phyloP scores from a whole-genome alignment of 1,284 basidiomycete species.

The Melampsora americana region DNA sequence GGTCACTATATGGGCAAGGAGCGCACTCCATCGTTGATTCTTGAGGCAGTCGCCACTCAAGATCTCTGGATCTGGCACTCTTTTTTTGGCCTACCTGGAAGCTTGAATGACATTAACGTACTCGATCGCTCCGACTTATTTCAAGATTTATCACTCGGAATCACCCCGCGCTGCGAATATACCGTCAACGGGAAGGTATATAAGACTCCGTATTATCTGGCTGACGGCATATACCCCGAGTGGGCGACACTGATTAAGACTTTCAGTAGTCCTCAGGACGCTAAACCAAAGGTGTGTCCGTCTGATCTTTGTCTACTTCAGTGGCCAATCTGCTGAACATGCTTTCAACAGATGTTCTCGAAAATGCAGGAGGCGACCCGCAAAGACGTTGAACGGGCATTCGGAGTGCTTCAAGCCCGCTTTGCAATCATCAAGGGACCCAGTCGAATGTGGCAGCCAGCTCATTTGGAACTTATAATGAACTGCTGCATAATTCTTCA shows the following conservation, averaged over 20 bases:
- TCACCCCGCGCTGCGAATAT: not conserved
- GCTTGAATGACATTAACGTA: conserved; percentile 21
- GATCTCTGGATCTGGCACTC: conserved; percentile 23
- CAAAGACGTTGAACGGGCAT: conserved; percentile 21
- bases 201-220: conserved; percentile 2
- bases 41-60: not conserved
- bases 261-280: not conserved
- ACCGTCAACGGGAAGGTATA: not conserved
- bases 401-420: conserved; percentile 16
- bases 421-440: not conserved
- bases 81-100: too few relatives aligned
- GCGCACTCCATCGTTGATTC: conserved; percentile 5
- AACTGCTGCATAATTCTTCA: conserved; percentile 15
- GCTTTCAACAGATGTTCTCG: not conserved
- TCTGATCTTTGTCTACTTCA: too few relatives aligned
- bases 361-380: conserved; percentile 9
- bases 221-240: too few relatives aligned
- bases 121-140: not conserved
- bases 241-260: conserved; percentile 3
- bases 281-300: not conserved
- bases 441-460: not conserved
- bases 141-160: conserved; percentile 1
- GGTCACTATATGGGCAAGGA: conserved; percentile 19
- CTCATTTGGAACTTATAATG: conserved; percentile 9
- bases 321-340: too few relatives aligned